Percentiles rank a stretch among this genome's conserved stretches.
Evolutionary conservation across 345 rosid species (phyloP).

Genomic region (Hypericum perforatum): DNA sequence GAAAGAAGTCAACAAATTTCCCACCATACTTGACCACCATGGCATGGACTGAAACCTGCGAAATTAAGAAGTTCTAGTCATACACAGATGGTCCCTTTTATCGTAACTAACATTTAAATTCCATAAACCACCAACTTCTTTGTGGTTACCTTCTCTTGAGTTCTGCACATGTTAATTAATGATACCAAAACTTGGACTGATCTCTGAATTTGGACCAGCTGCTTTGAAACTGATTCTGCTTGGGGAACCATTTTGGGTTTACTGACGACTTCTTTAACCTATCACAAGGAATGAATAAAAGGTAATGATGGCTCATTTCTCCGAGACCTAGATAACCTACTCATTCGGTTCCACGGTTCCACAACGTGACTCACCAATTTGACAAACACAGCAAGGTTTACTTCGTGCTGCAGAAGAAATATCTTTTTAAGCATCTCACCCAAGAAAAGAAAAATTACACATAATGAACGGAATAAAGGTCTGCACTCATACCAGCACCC

Average conservation of each 20-base stretch:
- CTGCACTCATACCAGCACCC: conserved; percentile 47
- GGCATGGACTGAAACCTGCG: conserved; percentile 55
- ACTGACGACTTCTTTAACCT: conserved; percentile 48
- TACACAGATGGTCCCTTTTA: no score
- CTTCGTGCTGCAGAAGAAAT: conserved; percentile 59
- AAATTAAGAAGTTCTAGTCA: conserved; percentile 1
- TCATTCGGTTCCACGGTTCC: background rate
- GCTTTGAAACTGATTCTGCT: conserved; percentile 34
- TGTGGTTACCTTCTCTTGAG: conserved; percentile 49
- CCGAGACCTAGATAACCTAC: background rate
- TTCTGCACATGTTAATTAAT: conserved; percentile 59
- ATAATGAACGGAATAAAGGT: background rate
- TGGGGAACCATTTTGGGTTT: conserved; percentile 31
- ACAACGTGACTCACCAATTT: conserved; percentile 39
- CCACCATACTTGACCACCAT: conserved; percentile 87
- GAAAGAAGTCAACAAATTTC: conserved; percentile 63
- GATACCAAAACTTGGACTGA: conserved; percentile 66
- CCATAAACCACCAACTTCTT: background rate
- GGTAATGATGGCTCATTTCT: background rate
- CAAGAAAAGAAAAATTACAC: background rate
- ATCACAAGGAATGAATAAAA: conserved; percentile 8
- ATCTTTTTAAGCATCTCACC: conserved; percentile 12
- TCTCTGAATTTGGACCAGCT: conserved; percentile 34
- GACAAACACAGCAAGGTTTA: conserved; percentile 47
- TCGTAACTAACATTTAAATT: no score